These are phyloP conservation scores for Hemisphaericaspora xylanilytica DNA, from an alignment of 1,139 yeast species.

Conservation along the genomic window DNA sequence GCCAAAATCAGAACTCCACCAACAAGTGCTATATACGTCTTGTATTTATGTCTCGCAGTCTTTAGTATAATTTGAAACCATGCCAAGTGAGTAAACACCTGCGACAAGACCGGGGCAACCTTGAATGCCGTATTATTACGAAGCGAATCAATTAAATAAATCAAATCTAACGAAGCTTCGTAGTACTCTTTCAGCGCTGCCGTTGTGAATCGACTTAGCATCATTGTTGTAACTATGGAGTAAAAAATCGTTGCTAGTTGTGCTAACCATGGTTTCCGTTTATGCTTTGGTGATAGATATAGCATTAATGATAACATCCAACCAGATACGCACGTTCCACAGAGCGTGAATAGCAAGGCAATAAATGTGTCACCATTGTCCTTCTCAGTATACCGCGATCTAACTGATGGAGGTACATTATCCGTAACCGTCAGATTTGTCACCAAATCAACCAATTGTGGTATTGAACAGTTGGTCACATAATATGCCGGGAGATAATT, in stretches of 20 bases:
- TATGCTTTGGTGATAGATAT: constrained; percentile 44
- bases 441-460: constrained; percentile 11
- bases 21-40: constrained; percentile 17
- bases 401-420: not conserved
- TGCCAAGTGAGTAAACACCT: constrained; percentile 36
- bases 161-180: constrained; percentile 36
- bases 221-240: constrained; percentile 43
- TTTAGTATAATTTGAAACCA: constrained; percentile 37
- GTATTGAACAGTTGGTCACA: constrained; percentile 39
- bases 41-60: constrained; percentile 22
- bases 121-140: constrained; percentile 29
- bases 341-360: constrained; percentile 40
- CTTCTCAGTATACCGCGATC: constrained; percentile 23
- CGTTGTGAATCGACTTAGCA: constrained; percentile 36
- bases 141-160: constrained; percentile 29
- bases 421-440: constrained; percentile 3
- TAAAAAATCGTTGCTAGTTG: constrained; percentile 46
- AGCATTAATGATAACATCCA: constrained; percentile 56
- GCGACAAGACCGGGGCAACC: constrained; percentile 29
- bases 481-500: constrained; percentile 38
- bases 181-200: constrained; percentile 35
- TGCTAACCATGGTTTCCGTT: constrained; percentile 46
- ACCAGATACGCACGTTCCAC: constrained; percentile 44
- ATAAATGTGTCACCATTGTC: constrained; percentile 46
- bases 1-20: constrained; percentile 22